Conservation (phyloP, 495 filamentous ascomycete species). For the Penicillium turbatum region DNA sequence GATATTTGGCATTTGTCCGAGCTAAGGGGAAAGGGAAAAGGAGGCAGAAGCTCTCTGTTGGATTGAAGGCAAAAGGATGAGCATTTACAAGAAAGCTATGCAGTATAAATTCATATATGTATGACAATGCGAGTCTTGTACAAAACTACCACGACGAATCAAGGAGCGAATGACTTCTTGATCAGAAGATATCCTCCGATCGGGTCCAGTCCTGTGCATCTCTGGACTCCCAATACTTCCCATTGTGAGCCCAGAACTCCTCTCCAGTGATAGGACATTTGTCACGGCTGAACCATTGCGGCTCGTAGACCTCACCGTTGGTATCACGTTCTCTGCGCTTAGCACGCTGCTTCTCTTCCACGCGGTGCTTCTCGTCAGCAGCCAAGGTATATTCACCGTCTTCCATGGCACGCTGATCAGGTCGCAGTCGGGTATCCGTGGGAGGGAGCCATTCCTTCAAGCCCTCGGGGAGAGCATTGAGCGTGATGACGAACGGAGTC, state of each 20-base stretch:
- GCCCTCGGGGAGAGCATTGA: slow-evolving; percentile 79
- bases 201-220: slow-evolving; percentile 49
- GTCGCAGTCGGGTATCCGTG: slow-evolving; percentile 84
- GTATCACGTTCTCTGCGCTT: slow-evolving; percentile 68
- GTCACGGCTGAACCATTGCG: slow-evolving; percentile 78
- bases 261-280: slow-evolving; percentile 77
- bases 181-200: slow-evolving; percentile 62
- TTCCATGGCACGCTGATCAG: slow-evolving; percentile 98
- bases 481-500: slow-evolving; percentile 90
- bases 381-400: slow-evolving; percentile 92
- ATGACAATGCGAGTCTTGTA: slow-evolving; percentile 17
- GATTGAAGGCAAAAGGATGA: no score
- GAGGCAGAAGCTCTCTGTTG: no score
- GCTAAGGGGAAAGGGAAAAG: no score
- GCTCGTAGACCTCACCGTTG: slow-evolving; percentile 72
- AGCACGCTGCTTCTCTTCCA: slow-evolving; percentile 90
- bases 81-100: no score
- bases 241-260: slow-evolving; percentile 83
- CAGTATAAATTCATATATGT: slow-evolving; percentile 17
- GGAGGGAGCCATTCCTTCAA: slow-evolving; percentile 73
- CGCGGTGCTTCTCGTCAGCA: slow-evolving; percentile 86
- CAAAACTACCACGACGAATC: slow-evolving; percentile 3
- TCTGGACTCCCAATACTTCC: slow-evolving; percentile 74
- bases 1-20: no score
- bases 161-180: not conserved